Evolutionary conservation across 805 yeast species (phyloP).

Genomic region (Wickerhamiella occidentalis): DNA sequence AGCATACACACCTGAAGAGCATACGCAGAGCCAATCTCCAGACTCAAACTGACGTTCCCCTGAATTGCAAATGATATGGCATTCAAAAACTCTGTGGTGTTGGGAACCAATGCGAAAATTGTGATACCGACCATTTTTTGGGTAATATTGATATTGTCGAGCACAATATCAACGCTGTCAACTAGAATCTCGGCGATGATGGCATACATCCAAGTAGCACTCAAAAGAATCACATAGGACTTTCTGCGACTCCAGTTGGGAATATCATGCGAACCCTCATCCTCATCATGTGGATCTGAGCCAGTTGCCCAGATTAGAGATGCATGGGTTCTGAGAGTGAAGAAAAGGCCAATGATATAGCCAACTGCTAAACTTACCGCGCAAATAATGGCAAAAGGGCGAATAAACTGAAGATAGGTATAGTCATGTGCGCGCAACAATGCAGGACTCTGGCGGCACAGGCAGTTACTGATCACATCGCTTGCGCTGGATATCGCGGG

Average conservation of each 20-base stretch:
- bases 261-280: conserved; percentile 77
- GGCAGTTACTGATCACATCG: background rate
- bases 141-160: conserved; percentile 63
- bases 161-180: conserved; percentile 80
- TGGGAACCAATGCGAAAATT: conserved; percentile 90
- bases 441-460: conserved; percentile 57
- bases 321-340: conserved; percentile 92
- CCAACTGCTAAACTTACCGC: conserved; percentile 72
- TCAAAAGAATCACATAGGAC: conserved; percentile 67
- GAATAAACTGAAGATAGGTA: conserved; percentile 53
- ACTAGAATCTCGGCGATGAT: conserved; percentile 89
- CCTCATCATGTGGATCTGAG: conserved; percentile 31
- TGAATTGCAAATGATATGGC: conserved; percentile 94
- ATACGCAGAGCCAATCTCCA: conserved; percentile 97
- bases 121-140: conserved; percentile 90
- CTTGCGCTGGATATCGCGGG: conserved; percentile 23
- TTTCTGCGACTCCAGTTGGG: conserved; percentile 92
- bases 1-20: conserved; percentile 89
- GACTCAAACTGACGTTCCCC: conserved; percentile 89
- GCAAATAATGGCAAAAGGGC: conserved; percentile 73
- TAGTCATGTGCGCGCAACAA: conserved; percentile 50
- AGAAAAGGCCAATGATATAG: conserved; percentile 78
- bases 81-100: conserved; percentile 90
- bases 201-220: conserved; percentile 82
- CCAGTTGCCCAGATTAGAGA: conserved; percentile 87